Evolutionary conservation across 768 basidiomycete species (phyloP).

Genomic region (Dioszegia aurantiaca): DNA sequence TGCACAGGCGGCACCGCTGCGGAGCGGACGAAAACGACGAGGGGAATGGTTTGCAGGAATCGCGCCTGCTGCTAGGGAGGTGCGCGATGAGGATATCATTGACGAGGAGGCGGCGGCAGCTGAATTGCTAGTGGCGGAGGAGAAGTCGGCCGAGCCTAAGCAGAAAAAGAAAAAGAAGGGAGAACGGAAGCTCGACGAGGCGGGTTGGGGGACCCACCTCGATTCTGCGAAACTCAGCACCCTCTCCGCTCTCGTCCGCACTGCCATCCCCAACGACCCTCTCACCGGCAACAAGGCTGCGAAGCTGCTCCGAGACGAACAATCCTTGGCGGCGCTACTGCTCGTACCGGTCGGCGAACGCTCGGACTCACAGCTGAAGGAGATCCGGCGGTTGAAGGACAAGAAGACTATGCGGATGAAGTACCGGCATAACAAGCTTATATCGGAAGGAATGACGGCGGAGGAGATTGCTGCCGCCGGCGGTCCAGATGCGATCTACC

Average conservation of each 20-base stretch:
- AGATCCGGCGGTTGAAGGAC: conserved; percentile 7
- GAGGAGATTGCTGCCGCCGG: conserved; percentile 28
- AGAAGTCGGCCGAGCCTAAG: background rate
- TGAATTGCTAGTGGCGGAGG: background rate
- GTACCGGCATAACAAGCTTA: conserved; percentile 21
- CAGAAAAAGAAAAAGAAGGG: background rate
- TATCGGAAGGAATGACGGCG: conserved; percentile 24
- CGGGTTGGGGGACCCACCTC: conserved; percentile 1
- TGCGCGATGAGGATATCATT: conserved; percentile 1
- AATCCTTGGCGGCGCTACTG: background rate
- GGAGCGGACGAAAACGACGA: background rate
- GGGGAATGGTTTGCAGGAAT: conserved; percentile 13
- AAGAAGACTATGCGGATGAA: conserved; percentile 18
- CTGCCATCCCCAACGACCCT: conserved; percentile 1
- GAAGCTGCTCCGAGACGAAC: conserved; percentile 10
- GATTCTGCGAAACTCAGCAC: background rate
- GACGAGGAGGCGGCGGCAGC: conserved; percentile 8
- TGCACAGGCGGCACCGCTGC: background rate
- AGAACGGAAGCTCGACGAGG: conserved; percentile 1
- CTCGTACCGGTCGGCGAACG: conserved; percentile 1
- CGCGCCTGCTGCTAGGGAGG: conserved; percentile 17
- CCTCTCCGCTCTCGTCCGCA: conserved; percentile 1
- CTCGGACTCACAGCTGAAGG: background rate
- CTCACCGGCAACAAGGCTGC: conserved; percentile 9
- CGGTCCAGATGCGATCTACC: conserved; percentile 26